A percentile compares a stretch with the other conserved stretches of the same genome.
These are phyloP conservation scores for Tricholoma hemisulphureum DNA, from an alignment of 768 basidiomycete species.

Conservation along the genomic window DNA sequence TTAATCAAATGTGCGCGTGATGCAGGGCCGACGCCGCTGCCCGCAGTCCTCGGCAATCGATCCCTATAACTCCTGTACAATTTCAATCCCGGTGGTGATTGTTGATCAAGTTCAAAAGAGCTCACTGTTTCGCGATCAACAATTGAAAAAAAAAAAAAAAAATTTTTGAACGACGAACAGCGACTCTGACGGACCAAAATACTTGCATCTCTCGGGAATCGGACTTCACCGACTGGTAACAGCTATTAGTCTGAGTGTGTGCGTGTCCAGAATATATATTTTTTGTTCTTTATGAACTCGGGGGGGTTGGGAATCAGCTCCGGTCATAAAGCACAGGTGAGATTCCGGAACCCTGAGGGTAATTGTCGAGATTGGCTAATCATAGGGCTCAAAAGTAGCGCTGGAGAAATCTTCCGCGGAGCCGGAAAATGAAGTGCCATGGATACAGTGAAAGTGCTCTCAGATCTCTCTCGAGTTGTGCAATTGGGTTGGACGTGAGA, in stretches of 20 bases:
- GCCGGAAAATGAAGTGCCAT: neutral
- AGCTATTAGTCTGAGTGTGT: too few relatives aligned
- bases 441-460: too few relatives aligned
- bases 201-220: too few relatives aligned
- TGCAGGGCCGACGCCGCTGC: neutral
- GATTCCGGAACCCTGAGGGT: neutral
- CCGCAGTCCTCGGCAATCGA: conserved; percentile 1
- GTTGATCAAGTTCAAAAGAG: neutral
- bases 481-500: too few relatives aligned
- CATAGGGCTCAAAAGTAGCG: neutral
- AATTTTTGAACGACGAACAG: too few relatives aligned
- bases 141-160: too few relatives aligned
- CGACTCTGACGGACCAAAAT: too few relatives aligned
- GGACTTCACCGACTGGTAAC: too few relatives aligned
- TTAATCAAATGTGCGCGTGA: neutral
- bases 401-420: neutral
- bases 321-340: neutral
- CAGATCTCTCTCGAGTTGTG: too few relatives aligned
- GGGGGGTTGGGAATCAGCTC: too few relatives aligned
- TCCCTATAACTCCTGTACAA: neutral
- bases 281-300: neutral
- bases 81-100: neutral
- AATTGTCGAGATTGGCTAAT: neutral
- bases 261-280: too few relatives aligned
- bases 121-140: too few relatives aligned